phyloP scores from a whole-genome alignment of 306 rosid species.

The Cucurbita argyrosperma region DNA sequence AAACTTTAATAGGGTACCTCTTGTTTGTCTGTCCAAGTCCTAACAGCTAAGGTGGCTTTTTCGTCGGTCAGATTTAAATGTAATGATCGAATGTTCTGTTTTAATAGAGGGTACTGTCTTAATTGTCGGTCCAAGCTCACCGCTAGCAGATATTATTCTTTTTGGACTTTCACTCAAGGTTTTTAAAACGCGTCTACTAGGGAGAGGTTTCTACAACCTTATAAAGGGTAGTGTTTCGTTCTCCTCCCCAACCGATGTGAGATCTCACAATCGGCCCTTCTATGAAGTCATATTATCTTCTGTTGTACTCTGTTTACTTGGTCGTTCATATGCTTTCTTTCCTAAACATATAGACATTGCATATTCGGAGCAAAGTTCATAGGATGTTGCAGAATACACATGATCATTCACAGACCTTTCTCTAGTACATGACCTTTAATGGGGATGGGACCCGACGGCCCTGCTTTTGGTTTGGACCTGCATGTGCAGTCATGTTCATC shows the following conservation, averaged over 20 bases:
- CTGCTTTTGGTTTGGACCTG: slow-evolving; percentile 5
- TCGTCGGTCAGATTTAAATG: background rate
- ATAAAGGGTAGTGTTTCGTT: too few relatives aligned
- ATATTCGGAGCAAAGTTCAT: background rate
- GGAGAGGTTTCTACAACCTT: too few relatives aligned
- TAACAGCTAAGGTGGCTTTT: background rate
- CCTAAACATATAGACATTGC: background rate
- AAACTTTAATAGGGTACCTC: background rate
- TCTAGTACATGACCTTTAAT: background rate
- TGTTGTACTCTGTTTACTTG: background rate
- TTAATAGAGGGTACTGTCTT: background rate
- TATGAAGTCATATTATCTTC: background rate
- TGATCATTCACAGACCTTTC: slow-evolving; percentile 3
- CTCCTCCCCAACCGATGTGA: too few relatives aligned
- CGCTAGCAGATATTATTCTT: too few relatives aligned
- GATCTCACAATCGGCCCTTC: background rate
- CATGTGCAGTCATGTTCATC: slow-evolving; percentile 11
- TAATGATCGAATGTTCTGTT: background rate
- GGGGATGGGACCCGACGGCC: background rate
- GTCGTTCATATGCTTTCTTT: background rate
- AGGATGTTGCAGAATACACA: background rate
- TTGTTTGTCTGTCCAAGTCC: background rate
- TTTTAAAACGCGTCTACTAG: too few relatives aligned
- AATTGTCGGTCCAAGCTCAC: background rate
- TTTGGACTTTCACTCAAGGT: too few relatives aligned